phyloP scores from a whole-genome alignment of 2,329 filamentous ascomycete species.

The Parascedosporium putredinis region DNA sequence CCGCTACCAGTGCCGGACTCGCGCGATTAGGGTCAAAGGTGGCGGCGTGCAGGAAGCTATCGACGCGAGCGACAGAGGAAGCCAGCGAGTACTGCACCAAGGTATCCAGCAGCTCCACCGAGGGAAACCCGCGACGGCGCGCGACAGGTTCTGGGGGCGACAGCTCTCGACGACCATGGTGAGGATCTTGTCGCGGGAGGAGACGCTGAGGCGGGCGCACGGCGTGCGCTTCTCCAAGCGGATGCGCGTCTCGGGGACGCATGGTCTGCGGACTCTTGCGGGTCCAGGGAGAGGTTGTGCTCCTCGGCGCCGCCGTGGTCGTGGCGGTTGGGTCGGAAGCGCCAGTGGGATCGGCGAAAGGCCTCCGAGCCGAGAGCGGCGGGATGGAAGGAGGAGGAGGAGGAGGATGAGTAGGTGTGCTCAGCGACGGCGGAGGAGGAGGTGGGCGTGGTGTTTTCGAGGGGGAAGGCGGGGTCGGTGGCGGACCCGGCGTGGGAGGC shows the following conservation, averaged over 20 bases:
- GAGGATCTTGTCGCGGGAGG: slow-evolving; percentile 19
- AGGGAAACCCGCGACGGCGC: slow-evolving; percentile 45
- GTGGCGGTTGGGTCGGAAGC: slow-evolving; percentile 19
- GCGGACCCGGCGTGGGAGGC: slow-evolving; percentile 8
- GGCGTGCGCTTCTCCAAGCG: slow-evolving; percentile 14
- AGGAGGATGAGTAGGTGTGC: too few relatives aligned
- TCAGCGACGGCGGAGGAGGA: slow-evolving; percentile 13
- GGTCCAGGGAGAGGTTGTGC: slow-evolving; percentile 20
- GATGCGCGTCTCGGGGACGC: slow-evolving; percentile 17
- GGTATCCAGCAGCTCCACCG: slow-evolving; percentile 49
- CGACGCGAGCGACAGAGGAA: slow-evolving; percentile 43
- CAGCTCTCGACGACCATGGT: slow-evolving; percentile 48
- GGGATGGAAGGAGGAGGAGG: slow-evolving; percentile 11
- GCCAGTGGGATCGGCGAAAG: slow-evolving; percentile 19
- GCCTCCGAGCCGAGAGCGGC: slow-evolving; percentile 16
- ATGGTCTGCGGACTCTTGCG: slow-evolving; percentile 11
- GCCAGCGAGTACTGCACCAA: slow-evolving; percentile 52
- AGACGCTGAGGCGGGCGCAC: slow-evolving; percentile 12
- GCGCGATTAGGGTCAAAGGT: slow-evolving; percentile 46
- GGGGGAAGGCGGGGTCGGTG: not conserved
- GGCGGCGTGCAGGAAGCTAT: slow-evolving; percentile 51
- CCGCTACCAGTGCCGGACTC: slow-evolving; percentile 48
- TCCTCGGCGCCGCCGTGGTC: slow-evolving; percentile 22
- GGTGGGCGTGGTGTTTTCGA: slow-evolving; percentile 6
- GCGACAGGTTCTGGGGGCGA: slow-evolving; percentile 36